Percentiles rank a stretch among this genome's conserved stretches.
Conservation (phyloP, 2,329 filamentous ascomycete species). For the Pestalotiopsis sp. region DNA sequence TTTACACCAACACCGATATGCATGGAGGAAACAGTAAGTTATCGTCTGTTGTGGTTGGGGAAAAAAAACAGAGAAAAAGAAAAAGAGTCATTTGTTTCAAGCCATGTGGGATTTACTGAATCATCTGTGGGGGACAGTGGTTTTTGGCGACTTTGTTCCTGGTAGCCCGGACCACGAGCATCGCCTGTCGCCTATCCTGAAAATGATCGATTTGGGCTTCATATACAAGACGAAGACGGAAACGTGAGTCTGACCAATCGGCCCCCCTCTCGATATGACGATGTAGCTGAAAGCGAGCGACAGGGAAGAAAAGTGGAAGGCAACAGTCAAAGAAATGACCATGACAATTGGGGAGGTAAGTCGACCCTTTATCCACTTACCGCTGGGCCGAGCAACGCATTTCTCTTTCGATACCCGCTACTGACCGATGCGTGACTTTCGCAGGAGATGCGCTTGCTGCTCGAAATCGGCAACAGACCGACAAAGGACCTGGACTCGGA, state of each 20-base stretch:
- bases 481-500: neutral
- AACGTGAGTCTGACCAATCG: neutral
- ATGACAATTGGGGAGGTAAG: neutral
- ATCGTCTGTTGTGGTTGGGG: neutral
- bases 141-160: constrained; percentile 8
- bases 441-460: neutral
- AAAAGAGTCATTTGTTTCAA: neutral
- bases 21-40: neutral
- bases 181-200: constrained; percentile 6
- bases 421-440: neutral
- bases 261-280: no score
- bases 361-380: neutral
- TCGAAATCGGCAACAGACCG: neutral
- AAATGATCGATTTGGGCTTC: constrained; percentile 9
- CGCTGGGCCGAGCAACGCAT: no score
- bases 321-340: neutral
- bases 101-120: neutral
- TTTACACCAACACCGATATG: neutral
- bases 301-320: neutral
- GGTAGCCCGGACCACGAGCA: neutral
- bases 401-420: neutral
- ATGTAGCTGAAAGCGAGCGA: neutral
- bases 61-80: no score
- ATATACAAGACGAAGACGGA: neutral
- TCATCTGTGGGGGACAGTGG: neutral